phyloP scores from a whole-genome alignment of 176 grass and related monocot genomes.

The Stipa capillata region DNA sequence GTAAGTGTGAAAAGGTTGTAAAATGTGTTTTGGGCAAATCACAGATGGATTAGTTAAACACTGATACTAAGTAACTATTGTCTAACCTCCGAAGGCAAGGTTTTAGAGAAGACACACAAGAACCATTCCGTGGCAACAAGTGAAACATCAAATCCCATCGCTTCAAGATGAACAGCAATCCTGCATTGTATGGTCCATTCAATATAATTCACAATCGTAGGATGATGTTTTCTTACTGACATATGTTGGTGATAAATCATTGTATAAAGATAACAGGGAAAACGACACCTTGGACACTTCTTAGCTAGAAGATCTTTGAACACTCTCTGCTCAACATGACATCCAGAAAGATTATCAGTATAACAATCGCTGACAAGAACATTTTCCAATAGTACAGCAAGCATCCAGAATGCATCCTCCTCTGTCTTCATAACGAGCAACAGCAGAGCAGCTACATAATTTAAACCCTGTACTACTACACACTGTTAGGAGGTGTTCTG shows the following conservation, averaged over 20 bases:
- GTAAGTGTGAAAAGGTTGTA: not conserved
- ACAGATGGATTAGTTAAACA: not conserved
- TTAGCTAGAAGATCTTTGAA: constrained; percentile 94
- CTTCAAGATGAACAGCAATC: constrained; percentile 77
- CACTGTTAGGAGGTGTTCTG: not conserved
- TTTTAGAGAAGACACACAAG: constrained; percentile 92
- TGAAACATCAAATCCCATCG: constrained; percentile 90
- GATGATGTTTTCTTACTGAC: not conserved
- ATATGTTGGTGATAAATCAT: not conserved
- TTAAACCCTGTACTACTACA: constrained; percentile 63
- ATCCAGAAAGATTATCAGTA: constrained; percentile 91
- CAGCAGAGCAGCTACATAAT: constrained; percentile 91
- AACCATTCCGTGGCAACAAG: constrained; percentile 99
- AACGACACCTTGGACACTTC: constrained; percentile 75
- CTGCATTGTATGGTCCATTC: constrained; percentile 35
- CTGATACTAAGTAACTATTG: not conserved
- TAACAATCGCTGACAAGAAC: constrained; percentile 95
- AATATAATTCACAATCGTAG: not conserved
- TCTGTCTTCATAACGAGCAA: constrained; percentile 88
- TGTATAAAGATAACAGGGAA: not conserved
- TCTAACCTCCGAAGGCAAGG: constrained; percentile 89
- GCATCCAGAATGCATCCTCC: constrained; percentile 98
- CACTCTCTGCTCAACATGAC: constrained; percentile 97
- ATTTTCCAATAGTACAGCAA: constrained; percentile 90
- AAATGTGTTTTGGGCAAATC: not conserved